These are phyloP conservation scores for Gelatoporia subvermispora DNA, from an alignment of 768 basidiomycete genomes.

Conservation along the genomic window DNA sequence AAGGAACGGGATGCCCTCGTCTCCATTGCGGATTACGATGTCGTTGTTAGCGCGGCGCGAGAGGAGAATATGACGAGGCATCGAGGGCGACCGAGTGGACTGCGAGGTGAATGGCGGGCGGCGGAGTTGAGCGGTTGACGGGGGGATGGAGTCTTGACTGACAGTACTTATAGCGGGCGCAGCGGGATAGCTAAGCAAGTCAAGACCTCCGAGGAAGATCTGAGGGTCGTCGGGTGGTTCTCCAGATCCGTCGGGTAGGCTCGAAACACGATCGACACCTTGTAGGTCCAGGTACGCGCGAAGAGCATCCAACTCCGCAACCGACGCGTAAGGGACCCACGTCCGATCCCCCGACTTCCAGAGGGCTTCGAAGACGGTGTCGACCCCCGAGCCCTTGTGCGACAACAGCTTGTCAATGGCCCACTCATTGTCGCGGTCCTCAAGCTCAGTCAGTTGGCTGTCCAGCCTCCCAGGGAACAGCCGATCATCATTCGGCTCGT, in stretches of 20 bases:
- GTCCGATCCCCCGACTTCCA: conserved; percentile 32
- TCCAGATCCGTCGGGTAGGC: not conserved
- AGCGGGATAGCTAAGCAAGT: not conserved
- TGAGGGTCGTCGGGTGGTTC: conserved; percentile 5
- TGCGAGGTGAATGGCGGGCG: too few species aligned
- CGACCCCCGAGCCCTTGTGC: conserved; percentile 21
- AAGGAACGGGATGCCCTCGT: too few species aligned
- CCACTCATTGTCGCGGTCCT: conserved; percentile 18
- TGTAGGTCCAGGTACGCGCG: conserved; percentile 20
- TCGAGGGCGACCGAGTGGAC: too few species aligned
- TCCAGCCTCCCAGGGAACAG: conserved; percentile 32
- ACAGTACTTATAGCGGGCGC: not conserved
- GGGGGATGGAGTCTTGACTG: not conserved
- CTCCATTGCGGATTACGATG: too few species aligned
- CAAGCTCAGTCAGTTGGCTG: conserved; percentile 18
- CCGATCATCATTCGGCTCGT: conserved; percentile 27
- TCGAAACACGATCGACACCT: conserved; percentile 7
- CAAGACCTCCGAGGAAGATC: not conserved
- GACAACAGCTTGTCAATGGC: conserved; percentile 19
- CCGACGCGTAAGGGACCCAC: conserved; percentile 27
- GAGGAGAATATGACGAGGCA: too few species aligned
- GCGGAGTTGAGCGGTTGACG: too few species aligned
- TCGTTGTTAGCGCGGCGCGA: too few species aligned
- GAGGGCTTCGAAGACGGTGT: conserved; percentile 26
- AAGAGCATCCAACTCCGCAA: conserved; percentile 16